Base-by-base conservation (phyloP, 306 rosid species). In the Dalbergia cochinchinensis region DNA sequence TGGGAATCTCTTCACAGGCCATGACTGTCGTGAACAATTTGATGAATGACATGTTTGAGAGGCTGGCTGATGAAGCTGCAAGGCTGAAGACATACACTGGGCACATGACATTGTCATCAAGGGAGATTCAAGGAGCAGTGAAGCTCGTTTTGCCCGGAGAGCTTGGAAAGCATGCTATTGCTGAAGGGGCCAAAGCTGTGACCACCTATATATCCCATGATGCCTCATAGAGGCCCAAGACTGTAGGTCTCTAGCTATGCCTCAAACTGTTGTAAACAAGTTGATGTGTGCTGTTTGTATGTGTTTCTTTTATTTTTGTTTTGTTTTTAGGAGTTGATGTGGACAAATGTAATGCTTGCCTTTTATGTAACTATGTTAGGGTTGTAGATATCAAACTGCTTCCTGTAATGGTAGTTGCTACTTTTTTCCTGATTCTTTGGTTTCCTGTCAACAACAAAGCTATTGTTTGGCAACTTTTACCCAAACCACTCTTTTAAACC, bases 11-110 rank as follows among this genome's bases (percentile, higher is more conserved):
- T 3, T 85, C 87, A 0, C 81, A 87, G 71, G 88, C 91, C 45
- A 91, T 91, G 97, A 78, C 82, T 2, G 26, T 88, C 26, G 15
- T 94, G 11, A 89, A 91, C 81, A 94, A 90, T 58, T 77, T 89
- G 58, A 92, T 94, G 97, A 78, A 65, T 58, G 99, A 94, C 84
- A 90, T 94, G 95, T 91, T 92, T 77, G 95, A 91, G 78, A 86
- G 91, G 79, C 82, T 94, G 7, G 94, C 90, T 1, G 66, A 22
- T 37, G 95, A 92, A 55, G 97, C 97, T 26, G 19, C 89, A 0
- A 86, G 37, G 75, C 82, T 94, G 61, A 76, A 76, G 1, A 78
- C 14, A 13, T 87, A 90, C 68, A 75, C 89, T 0, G 70, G 90
- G 8, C 77, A 79, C 26, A 37, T 55, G 77, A 88, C 94, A 1